Evolutionary conservation across 139 green algal genomes (phyloP), one percentile per base, ranked within the genome.

Genomic region (Coccomyxa sp.): DNA sequence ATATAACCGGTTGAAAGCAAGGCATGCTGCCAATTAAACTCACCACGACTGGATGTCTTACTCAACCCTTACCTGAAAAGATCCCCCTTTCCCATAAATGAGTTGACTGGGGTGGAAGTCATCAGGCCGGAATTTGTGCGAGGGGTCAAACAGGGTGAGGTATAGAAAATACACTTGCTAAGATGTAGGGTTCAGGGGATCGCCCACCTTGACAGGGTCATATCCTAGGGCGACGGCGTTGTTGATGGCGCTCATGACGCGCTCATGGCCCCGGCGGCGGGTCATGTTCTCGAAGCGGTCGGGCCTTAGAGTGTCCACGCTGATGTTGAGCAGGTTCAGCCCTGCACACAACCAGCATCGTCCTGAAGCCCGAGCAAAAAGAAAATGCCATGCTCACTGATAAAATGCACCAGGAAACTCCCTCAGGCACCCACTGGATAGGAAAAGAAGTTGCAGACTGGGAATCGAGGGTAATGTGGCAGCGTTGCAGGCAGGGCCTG

Each of bases 251-350:
- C 84, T 81, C 82, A 99, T 81, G 79, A 99, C 97, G 12, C 88
- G 86, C 0, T 85, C 80, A 51, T 95, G 94, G 0, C 95, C 97
- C 58, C 85, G 86, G 31, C 97, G 88, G 71, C 97, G 83, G 0
- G 96, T 97, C 87, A 99, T 91, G 45, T 82, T 38, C 88, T 97
- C 93, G 89, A 99, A 99, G 14, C 94, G 92, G 30, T 95, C 90
- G 3, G 93, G 87, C 57, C 84, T 83, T 78, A 99, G 90, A 1
- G 95, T 99, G 89, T 99, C 97, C 27, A 99, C 86, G 76, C 88
- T 95, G 79, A 99, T 93, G 89, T 99, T 99, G 18, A 99, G 82
- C 21, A 92, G 89, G 31, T 77, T 89, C 27, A 99, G 81, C 77
- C 97, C 96, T 88, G 93, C 85, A 79, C 7, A 74, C 18, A 71